phyloP scores from a whole-genome alignment of 2,329 filamentous ascomycete species.

The Chaetomium olivaceum region DNA sequence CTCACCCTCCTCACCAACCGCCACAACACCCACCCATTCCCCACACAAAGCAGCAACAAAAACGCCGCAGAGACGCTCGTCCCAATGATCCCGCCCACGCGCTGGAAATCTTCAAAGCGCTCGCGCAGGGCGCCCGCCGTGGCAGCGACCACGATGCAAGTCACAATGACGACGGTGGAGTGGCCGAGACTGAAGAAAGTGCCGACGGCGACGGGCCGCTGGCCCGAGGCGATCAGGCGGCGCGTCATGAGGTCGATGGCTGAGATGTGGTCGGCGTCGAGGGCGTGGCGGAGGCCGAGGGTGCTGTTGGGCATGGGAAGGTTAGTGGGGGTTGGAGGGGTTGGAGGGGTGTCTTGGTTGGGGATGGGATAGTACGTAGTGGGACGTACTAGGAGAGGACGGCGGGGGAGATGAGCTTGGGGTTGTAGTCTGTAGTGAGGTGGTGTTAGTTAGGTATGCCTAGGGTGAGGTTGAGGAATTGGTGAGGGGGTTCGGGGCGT shows the following conservation, averaged over 20 bases:
- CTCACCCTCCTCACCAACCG: conserved; percentile 71
- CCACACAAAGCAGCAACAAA: conserved; percentile 75
- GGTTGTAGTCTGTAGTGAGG: conserved; percentile 43
- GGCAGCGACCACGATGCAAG: conserved; percentile 87
- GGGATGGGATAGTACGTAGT: neutral
- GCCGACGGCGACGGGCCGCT: conserved; percentile 85
- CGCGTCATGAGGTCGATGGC: conserved; percentile 96
- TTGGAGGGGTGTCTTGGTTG: neutral
- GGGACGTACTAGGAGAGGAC: conserved; percentile 69
- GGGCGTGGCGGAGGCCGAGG: conserved; percentile 86
- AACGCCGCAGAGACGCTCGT: conserved; percentile 84
- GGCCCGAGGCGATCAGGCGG: conserved; percentile 79
- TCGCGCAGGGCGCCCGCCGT: conserved; percentile 81
- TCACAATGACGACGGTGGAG: conserved; percentile 88
- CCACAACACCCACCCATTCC: conserved; percentile 84
- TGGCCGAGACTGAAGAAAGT: conserved; percentile 94
- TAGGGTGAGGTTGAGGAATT: neutral
- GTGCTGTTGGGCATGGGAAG: conserved; percentile 44
- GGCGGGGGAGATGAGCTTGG: conserved; percentile 72
- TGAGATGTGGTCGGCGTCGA: conserved; percentile 86
- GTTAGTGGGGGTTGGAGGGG: neutral
- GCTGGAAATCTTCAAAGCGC: conserved; percentile 77
- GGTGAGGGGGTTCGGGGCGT: neutral
- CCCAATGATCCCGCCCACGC: conserved; percentile 84
- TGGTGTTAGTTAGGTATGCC: neutral